Evolutionary conservation across 2,329 filamentous ascomycete species (phyloP).

Genomic region (Cladosporium austrohemisphaericum): DNA sequence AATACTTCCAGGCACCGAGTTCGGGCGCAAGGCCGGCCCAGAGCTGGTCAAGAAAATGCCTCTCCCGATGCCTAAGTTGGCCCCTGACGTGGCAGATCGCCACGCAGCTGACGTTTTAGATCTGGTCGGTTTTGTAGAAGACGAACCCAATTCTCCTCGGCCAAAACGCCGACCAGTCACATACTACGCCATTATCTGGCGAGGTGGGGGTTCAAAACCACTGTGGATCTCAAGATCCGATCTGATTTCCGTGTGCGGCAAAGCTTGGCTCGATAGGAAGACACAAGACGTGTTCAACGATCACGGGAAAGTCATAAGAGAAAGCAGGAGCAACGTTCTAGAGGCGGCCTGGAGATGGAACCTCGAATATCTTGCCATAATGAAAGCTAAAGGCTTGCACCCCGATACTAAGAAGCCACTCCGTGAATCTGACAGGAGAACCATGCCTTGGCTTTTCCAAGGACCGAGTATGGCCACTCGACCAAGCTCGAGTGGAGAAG

Average conservation of each 20-base stretch:
- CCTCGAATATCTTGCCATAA: neutral
- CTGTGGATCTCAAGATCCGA: neutral
- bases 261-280: neutral
- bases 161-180: neutral
- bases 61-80: neutral
- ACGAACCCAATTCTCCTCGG: neutral
- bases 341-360: neutral
- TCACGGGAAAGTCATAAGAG: neutral
- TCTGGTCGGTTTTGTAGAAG: too few relatives aligned
- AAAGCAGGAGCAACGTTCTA: neutral
- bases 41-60: neutral
- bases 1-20: neutral
- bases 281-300: neutral
- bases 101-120: neutral
- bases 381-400: neutral
- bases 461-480: neutral
- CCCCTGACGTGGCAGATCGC: neutral
- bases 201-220: neutral
- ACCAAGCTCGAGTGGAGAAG: too few relatives aligned
- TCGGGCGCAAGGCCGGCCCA: neutral
- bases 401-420: too few relatives aligned
- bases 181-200: neutral
- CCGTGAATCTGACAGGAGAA: neutral
- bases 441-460: neutral
- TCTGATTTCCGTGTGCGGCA: neutral